These are phyloP conservation scores for Sodiomyces alkalinus DNA, from an alignment of 2,329 filamentous ascomycete species.

Conservation along the genomic window DNA sequence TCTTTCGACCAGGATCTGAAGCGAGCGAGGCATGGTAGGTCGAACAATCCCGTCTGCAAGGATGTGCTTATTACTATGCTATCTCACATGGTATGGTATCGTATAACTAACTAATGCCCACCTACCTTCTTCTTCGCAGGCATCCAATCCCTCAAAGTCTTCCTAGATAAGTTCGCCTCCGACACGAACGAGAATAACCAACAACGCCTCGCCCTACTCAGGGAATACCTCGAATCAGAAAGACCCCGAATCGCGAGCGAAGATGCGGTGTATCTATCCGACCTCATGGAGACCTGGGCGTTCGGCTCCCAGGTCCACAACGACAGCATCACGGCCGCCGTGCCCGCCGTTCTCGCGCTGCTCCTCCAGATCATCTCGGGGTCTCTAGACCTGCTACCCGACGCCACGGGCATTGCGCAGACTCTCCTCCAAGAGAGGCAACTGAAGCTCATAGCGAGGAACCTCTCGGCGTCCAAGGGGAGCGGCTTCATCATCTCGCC, in stretches of 20 bases:
- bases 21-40: constrained; percentile 48
- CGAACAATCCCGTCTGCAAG: constrained; percentile 1
- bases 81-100: constrained; percentile 1
- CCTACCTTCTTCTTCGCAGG: too few species aligned
- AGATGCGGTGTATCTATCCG: constrained; percentile 49
- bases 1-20: constrained; percentile 55
- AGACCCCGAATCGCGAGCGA: constrained; percentile 29
- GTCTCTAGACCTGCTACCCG: constrained; percentile 56
- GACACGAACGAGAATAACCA: constrained; percentile 29
- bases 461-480: constrained; percentile 62
- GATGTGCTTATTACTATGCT: background rate
- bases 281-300: constrained; percentile 79
- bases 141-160: constrained; percentile 52
- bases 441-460: constrained; percentile 63
- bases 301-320: constrained; percentile 68
- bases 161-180: constrained; percentile 51
- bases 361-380: constrained; percentile 65
- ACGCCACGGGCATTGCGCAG: constrained; percentile 66
- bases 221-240: constrained; percentile 49
- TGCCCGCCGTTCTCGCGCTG: constrained; percentile 67
- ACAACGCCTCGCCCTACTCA: constrained; percentile 42
- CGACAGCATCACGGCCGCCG: constrained; percentile 65
- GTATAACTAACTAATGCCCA: too few species aligned
- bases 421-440: constrained; percentile 70
- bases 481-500: constrained; percentile 86